Percentiles rank a stretch among this genome's conserved stretches.
These are phyloP conservation scores for Ogataea paraovalis DNA, from an alignment of 805 yeast species.

Conservation along the genomic window DNA sequence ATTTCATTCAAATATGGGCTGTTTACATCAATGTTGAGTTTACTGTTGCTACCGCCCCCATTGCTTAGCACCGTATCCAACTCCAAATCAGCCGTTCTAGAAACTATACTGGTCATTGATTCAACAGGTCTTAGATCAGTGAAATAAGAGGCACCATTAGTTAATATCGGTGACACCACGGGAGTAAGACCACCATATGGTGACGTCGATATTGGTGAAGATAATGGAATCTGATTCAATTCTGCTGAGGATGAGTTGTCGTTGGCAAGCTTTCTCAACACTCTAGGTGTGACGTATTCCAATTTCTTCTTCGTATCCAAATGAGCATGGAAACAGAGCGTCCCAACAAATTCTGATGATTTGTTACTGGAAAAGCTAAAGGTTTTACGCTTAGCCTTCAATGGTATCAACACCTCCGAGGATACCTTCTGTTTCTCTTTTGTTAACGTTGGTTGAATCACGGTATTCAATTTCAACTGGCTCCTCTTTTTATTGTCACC, in stretches of 20 bases:
- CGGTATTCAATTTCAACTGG: conserved; percentile 15
- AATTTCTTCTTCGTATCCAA: conserved; percentile 9
- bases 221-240: conserved; percentile 5
- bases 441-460: background rate
- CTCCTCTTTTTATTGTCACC: conserved; percentile 13
- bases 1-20: conserved; percentile 13
- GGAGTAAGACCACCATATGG: conserved; percentile 3
- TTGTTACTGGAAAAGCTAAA: conserved; percentile 15
- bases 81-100: conserved; percentile 2
- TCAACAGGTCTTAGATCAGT: conserved; percentile 1
- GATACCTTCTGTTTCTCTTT: background rate
- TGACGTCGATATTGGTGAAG: conserved; percentile 5
- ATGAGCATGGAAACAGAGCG: conserved; percentile 3
- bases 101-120: conserved; percentile 1
- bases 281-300: conserved; percentile 17
- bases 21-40: background rate
- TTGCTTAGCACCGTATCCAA: conserved; percentile 7
- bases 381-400: conserved; percentile 15
- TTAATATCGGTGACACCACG: conserved; percentile 5
- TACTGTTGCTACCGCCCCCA: background rate
- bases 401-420: conserved; percentile 5
- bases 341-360: conserved; percentile 11
- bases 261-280: conserved; percentile 14
- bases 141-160: background rate
- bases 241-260: background rate